These are phyloP conservation scores for Stipa capillata DNA, from an alignment of 176 grass and related monocot genomes.

Conservation along the genomic window DNA sequence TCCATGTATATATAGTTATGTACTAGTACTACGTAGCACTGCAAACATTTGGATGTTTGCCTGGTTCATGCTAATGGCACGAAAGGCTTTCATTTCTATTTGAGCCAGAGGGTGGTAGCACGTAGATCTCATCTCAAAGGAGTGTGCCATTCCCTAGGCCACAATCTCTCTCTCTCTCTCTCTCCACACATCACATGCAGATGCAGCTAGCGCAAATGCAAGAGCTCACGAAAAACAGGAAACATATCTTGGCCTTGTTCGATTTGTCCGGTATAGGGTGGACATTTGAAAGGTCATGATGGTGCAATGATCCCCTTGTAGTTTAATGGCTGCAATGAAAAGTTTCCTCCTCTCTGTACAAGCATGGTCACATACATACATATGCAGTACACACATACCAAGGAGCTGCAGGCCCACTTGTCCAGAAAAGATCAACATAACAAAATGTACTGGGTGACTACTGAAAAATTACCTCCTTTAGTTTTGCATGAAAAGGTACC, in stretches of 20 bases:
- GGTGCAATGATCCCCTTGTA: constrained; percentile 51
- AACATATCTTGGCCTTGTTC: constrained; percentile 42
- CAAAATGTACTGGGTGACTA: not conserved
- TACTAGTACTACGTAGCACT: no score
- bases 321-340: constrained; percentile 32
- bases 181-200: not conserved
- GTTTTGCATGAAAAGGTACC: not conserved
- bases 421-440: constrained; percentile 11
- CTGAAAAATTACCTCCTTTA: not conserved
- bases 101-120: no score
- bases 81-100: not conserved
- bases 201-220: no score
- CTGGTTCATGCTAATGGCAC: constrained; percentile 16
- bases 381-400: not conserved
- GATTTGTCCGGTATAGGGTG: constrained; percentile 30
- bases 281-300: constrained; percentile 46
- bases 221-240: constrained; percentile 15
- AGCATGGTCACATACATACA: constrained; percentile 4
- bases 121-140: no score
- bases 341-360: not conserved
- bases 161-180: not conserved
- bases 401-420: constrained; percentile 25
- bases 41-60: not conserved
- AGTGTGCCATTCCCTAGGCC: no score
- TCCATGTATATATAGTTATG: not conserved